Conservation (phyloP, 768 basidiomycete genomes). For the Kwoniella sp. region DNA sequence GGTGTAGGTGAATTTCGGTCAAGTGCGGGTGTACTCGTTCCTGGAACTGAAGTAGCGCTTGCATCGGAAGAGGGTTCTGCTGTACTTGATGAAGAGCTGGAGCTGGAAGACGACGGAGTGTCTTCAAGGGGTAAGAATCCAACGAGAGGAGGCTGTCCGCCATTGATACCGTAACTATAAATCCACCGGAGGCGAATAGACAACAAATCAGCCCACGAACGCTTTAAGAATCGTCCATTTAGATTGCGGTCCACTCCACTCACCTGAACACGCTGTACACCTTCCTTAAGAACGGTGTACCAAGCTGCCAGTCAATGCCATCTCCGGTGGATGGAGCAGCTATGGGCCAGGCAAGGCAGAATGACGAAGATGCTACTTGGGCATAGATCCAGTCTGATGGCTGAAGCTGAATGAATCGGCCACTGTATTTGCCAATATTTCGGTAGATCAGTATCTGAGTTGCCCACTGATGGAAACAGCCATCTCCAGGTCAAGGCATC, state of each 20-base stretch:
- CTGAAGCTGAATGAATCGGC: constrained; percentile 43
- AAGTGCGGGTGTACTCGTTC: constrained; percentile 21
- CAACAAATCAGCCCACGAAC: neutral
- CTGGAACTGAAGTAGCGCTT: neutral
- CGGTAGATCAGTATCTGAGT: too few relatives aligned
- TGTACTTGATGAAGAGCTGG: neutral
- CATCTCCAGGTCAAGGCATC: too few relatives aligned
- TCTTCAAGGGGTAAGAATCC: constrained; percentile 47
- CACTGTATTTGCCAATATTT: too few relatives aligned
- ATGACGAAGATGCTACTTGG: constrained; percentile 30
- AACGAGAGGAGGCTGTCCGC: constrained; percentile 46
- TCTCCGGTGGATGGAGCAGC: constrained; percentile 43
- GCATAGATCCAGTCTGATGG: constrained; percentile 54
- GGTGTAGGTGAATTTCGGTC: constrained; percentile 29
- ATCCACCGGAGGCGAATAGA: neutral
- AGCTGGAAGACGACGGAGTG: neutral
- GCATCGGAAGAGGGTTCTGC: constrained; percentile 6
- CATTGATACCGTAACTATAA: constrained; percentile 46
- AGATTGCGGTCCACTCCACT: constrained; percentile 4
- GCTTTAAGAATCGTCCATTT: neutral
- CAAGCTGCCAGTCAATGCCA: constrained; percentile 53
- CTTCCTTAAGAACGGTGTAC: constrained; percentile 49
- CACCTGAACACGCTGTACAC: constrained; percentile 50
- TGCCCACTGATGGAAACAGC: too few relatives aligned
- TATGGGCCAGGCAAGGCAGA: constrained; percentile 54